These are phyloP conservation scores for Diaporthe helianthi DNA, from an alignment of 2,329 filamentous ascomycete species.

Conservation along the genomic window DNA sequence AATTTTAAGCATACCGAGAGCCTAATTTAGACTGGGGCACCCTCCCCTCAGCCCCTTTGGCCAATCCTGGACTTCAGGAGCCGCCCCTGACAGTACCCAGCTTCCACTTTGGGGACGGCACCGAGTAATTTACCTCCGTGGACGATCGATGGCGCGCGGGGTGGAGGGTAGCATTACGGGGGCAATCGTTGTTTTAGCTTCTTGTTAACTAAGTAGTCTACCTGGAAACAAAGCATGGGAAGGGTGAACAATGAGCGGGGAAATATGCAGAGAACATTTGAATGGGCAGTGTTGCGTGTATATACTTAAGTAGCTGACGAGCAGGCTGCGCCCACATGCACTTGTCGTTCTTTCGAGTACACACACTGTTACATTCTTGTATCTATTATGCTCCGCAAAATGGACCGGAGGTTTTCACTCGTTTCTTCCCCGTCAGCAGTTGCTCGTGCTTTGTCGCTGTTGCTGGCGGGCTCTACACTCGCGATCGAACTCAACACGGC, in stretches of 20 bases:
- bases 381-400: neutral
- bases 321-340: neutral
- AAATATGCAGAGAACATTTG: neutral
- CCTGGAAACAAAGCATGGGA: neutral
- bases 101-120: conserved; percentile 13
- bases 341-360: neutral
- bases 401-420: conserved; percentile 6
- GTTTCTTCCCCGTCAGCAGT: conserved; percentile 2
- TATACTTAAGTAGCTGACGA: neutral
- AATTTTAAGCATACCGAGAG: conserved; percentile 7
- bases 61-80: neutral
- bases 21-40: conserved; percentile 5
- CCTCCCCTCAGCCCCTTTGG: neutral
- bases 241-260: neutral
- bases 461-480: conserved; percentile 35
- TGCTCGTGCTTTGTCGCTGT: neutral
- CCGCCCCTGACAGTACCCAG: conserved; percentile 3
- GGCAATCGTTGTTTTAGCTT: conserved; percentile 12
- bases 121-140: conserved; percentile 21
- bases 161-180: conserved; percentile 7
- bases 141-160: conserved; percentile 13
- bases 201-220: too few species aligned
- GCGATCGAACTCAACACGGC: conserved; percentile 39
- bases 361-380: neutral
- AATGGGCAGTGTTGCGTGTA: neutral